Evolutionary conservation across 108 stramenopile species (phyloP).

Genomic region (Chaetoceros tenuissimus): DNA sequence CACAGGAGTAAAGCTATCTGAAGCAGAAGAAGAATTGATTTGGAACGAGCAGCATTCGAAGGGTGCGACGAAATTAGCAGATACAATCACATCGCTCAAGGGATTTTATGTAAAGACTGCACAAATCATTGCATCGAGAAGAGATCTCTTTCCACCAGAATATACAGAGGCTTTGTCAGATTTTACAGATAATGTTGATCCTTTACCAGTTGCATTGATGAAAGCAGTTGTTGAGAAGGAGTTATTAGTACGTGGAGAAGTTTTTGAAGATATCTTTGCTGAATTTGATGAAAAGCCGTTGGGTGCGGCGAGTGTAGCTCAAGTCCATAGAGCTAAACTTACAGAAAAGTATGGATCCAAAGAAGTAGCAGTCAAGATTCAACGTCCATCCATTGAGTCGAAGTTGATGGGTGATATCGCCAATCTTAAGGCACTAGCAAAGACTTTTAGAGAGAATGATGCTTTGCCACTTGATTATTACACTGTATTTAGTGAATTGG

Average conservation of each 20-base stretch:
- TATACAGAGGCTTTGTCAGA: conserved; percentile 75
- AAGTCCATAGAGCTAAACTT: conserved; percentile 88
- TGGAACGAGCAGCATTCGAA: conserved; percentile 64
- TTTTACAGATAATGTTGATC: conserved; percentile 88
- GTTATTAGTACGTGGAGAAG: conserved; percentile 46
- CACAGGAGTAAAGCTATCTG: conserved; percentile 35
- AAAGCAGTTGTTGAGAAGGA: conserved; percentile 62
- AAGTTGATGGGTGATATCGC: conserved; percentile 90
- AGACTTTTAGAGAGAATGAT: conserved; percentile 60
- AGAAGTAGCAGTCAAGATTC: conserved; percentile 94
- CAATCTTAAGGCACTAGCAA: conserved; percentile 80
- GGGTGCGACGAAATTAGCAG: conserved; percentile 63
- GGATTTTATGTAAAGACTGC: conserved; percentile 97
- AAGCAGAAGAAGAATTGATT: conserved; percentile 49
- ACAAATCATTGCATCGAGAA: conserved; percentile 74
- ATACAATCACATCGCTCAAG: conserved; percentile 76
- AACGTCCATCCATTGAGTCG: conserved; percentile 84
- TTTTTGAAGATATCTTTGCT: conserved; percentile 71
- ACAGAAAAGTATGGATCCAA: conserved; percentile 64
- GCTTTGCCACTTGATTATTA: conserved; percentile 89
- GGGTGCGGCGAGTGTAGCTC: conserved; percentile 78
- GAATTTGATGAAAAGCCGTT: conserved; percentile 85
- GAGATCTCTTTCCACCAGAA: conserved; percentile 85
- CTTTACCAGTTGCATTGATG: conserved; percentile 67
- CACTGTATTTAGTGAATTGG: conserved; percentile 84